These are phyloP conservation scores for Mycena alexandri DNA, from an alignment of 768 basidiomycete species.

Conservation along the genomic window DNA sequence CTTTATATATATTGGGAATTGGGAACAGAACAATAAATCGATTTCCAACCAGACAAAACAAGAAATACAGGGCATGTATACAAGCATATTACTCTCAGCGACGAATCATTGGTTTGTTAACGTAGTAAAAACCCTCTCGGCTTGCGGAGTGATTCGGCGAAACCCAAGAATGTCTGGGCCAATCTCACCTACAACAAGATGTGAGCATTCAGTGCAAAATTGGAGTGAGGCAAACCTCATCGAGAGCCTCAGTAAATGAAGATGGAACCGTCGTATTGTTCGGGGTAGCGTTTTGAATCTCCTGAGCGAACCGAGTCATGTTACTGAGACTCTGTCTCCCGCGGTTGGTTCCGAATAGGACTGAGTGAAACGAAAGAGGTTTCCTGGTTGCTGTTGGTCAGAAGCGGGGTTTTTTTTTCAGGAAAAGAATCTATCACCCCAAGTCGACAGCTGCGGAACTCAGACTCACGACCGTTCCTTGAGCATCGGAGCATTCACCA, in stretches of 20 bases:
- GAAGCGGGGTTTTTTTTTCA: neutral
- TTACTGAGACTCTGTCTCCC: constrained; percentile 49
- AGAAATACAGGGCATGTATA: too few relatives aligned
- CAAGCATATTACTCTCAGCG: too few relatives aligned
- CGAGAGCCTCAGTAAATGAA: constrained; percentile 63
- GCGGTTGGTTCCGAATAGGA: constrained; percentile 62
- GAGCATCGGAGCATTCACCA: constrained; percentile 58
- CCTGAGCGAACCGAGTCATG: constrained; percentile 66
- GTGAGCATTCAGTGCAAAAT: neutral
- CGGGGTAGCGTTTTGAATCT: constrained; percentile 60
- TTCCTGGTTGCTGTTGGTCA: constrained; percentile 52
- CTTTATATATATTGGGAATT: too few relatives aligned
- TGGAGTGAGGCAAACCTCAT: constrained; percentile 55
- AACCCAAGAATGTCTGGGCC: constrained; percentile 68
- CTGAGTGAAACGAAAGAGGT: constrained; percentile 68
- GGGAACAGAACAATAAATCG: too few relatives aligned
- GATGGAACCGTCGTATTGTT: constrained; percentile 55
- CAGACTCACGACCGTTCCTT: constrained; percentile 54
- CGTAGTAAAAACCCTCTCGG: constrained; percentile 64
- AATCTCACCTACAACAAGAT: constrained; percentile 58
- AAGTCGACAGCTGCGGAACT: constrained; percentile 57
- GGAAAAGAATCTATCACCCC: constrained; percentile 51
- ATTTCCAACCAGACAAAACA: too few relatives aligned
- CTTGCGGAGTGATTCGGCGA: constrained; percentile 70
- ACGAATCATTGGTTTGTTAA: constrained; percentile 25